Conservation (phyloP, 768 basidiomycete species). For the Lactarius psammicola region DNA sequence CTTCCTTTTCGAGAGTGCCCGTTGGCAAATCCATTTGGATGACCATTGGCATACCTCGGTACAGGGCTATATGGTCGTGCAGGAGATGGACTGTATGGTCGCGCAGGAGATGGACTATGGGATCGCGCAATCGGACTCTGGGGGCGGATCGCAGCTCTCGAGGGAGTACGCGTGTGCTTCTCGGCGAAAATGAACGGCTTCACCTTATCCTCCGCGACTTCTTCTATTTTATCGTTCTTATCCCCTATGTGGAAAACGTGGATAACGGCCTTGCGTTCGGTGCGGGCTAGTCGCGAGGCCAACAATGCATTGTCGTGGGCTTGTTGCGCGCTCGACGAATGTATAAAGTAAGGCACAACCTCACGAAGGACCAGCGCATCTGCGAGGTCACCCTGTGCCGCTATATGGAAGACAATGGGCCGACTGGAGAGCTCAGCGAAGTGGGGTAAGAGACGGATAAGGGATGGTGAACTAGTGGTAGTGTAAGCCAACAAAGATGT, state of each 20-base stretch:
- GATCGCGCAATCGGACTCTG: slow-evolving; percentile 1
- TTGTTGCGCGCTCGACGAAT: slow-evolving; percentile 74
- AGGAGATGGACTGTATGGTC: slow-evolving; percentile 15
- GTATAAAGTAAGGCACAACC: slow-evolving; percentile 76
- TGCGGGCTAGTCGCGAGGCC: slow-evolving; percentile 73
- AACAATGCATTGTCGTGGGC: slow-evolving; percentile 90
- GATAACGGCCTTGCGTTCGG: slow-evolving; percentile 72
- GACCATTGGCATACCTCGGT: slow-evolving; percentile 29
- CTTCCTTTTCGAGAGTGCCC: slow-evolving; percentile 36
- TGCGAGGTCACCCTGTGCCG: slow-evolving; percentile 62
- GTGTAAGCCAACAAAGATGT: slow-evolving; percentile 62
- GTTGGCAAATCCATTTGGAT: slow-evolving; percentile 36
- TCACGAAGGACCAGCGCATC: slow-evolving; percentile 74
- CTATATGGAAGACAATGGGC: slow-evolving; percentile 72
- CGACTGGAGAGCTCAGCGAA: slow-evolving; percentile 63
- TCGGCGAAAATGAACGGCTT: slow-evolving; percentile 57
- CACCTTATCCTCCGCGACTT: slow-evolving; percentile 59
- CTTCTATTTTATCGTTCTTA: slow-evolving; percentile 42
- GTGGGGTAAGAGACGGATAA: slow-evolving; percentile 62
- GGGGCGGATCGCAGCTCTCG: slow-evolving; percentile 17
- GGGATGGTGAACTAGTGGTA: slow-evolving; percentile 47
- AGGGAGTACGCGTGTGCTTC: slow-evolving; percentile 33
- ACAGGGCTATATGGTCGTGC: slow-evolving; percentile 17
- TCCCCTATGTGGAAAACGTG: slow-evolving; percentile 70
- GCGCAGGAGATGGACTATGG: slow-evolving; percentile 6